Evolutionary conservation across 768 basidiomycete species (phyloP).

Genomic region (Heimioporus sp.): DNA sequence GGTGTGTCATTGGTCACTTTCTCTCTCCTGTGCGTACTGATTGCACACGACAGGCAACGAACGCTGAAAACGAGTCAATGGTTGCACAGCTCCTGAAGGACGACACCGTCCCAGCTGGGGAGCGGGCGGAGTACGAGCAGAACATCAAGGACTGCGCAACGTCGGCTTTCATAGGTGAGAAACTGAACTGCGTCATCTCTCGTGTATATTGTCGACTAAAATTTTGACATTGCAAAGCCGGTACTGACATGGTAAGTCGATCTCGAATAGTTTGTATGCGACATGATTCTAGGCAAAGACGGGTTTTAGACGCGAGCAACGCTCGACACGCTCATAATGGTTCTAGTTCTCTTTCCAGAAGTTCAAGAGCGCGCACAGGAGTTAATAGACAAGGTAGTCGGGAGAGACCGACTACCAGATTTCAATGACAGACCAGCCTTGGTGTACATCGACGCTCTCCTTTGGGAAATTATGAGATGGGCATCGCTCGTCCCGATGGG

Average conservation of each 20-base stretch:
- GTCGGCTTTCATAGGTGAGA: slow-evolving; percentile 22
- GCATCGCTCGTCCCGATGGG: slow-evolving; percentile 19
- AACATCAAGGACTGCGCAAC: slow-evolving; percentile 16
- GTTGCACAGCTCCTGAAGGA: slow-evolving; percentile 18
- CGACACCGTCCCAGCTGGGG: background rate
- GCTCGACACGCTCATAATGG: slow-evolving; percentile 16
- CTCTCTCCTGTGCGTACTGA: background rate
- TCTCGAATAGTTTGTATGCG: background rate
- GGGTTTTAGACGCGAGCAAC: slow-evolving; percentile 13
- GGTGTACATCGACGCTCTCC: slow-evolving; percentile 21
- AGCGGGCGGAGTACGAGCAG: slow-evolving; percentile 13
- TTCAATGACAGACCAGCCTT: slow-evolving; percentile 17
- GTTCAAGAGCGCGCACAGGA: slow-evolving; percentile 20
- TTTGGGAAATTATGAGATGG: slow-evolving; percentile 24
- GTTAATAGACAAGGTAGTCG: slow-evolving; percentile 15
- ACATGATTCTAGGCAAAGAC: background rate
- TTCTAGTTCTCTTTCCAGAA: slow-evolving; percentile 21
- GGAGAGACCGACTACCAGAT: slow-evolving; percentile 15
- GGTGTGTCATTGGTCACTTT: slow-evolving; percentile 2
- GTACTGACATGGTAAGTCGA: slow-evolving; percentile 14
- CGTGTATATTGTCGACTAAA: background rate
- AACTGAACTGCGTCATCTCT: background rate
- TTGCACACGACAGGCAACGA: slow-evolving; percentile 13
- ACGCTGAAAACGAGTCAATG: slow-evolving; percentile 20
- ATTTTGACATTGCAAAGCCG: slow-evolving; percentile 6